Evolutionary conservation across 2,329 filamentous ascomycete genomes (phyloP).

Genomic region (Aureobasidium sp.): DNA sequence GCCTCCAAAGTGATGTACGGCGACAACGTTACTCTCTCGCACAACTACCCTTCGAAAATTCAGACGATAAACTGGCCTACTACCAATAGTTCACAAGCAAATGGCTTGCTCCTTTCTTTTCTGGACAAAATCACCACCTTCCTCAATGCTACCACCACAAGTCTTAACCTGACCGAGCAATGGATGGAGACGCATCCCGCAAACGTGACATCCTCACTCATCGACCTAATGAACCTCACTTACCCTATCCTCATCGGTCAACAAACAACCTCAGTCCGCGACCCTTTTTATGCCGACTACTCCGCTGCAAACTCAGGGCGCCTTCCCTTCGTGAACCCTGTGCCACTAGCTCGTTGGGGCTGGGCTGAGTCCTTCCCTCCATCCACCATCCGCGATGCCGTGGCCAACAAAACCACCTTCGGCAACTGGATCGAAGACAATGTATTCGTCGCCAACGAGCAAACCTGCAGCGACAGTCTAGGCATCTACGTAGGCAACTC

Average conservation of each 20-base stretch:
- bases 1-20: constrained; percentile 38
- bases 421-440: constrained; percentile 40
- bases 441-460: constrained; percentile 33
- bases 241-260: constrained; percentile 41
- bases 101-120: constrained; percentile 35
- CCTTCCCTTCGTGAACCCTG: constrained; percentile 41
- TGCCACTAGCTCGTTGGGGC: constrained; percentile 39
- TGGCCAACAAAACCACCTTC: constrained; percentile 43
- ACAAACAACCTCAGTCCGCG: constrained; percentile 37
- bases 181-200: constrained; percentile 29
- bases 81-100: constrained; percentile 26
- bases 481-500: constrained; percentile 40
- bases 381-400: constrained; percentile 33
- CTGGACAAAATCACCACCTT: constrained; percentile 35
- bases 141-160: constrained; percentile 30
- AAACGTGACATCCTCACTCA: constrained; percentile 24
- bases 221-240: constrained; percentile 33
- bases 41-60: constrained; percentile 34
- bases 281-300: constrained; percentile 44
- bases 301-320: constrained; percentile 37
- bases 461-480: constrained; percentile 42
- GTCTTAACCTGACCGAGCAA: constrained; percentile 29
- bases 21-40: constrained; percentile 35
- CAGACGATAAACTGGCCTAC: constrained; percentile 36
- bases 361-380: constrained; percentile 36